phyloP scores from a whole-genome alignment of 306 rosid species.

The Rubus parviflorus region DNA sequence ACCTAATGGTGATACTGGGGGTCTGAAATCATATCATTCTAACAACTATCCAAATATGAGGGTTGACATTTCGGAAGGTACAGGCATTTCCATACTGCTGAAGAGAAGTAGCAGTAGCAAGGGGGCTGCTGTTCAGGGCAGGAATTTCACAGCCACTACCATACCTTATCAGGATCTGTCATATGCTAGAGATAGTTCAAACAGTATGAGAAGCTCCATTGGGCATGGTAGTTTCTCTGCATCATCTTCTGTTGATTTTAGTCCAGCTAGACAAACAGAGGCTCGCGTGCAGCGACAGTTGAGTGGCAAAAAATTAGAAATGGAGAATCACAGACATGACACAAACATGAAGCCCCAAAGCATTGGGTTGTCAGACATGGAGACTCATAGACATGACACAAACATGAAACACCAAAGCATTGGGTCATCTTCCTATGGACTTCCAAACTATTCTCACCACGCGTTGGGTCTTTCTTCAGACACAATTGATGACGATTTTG shows the following conservation, averaged over 20 bases:
- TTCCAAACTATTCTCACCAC: conserved; percentile 42
- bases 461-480: conserved; percentile 35
- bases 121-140: conserved; percentile 67
- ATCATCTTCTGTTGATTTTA: conserved; percentile 70
- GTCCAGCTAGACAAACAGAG: conserved; percentile 55
- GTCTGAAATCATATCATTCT: conserved; percentile 41
- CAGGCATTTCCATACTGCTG: conserved; percentile 82
- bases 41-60: conserved; percentile 42
- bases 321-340: conserved; percentile 46
- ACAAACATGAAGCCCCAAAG: conserved; percentile 41
- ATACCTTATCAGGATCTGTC: conserved; percentile 59
- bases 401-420: conserved; percentile 41
- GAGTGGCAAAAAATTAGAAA: conserved; percentile 48
- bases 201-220: conserved; percentile 63
- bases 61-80: conserved; percentile 58
- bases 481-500: conserved; percentile 38
- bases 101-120: conserved; percentile 75
- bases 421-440: conserved; percentile 41
- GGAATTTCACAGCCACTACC: conserved; percentile 62
- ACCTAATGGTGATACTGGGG: conserved; percentile 34
- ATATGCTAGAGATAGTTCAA: conserved; percentile 58
- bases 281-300: conserved; percentile 58
- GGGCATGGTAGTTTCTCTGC: conserved; percentile 72
- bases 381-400: conserved; percentile 40
- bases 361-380: conserved; percentile 35